phyloP scores from a whole-genome alignment of 2,329 filamentous ascomycete genomes.

The Onygenales sp. region DNA sequence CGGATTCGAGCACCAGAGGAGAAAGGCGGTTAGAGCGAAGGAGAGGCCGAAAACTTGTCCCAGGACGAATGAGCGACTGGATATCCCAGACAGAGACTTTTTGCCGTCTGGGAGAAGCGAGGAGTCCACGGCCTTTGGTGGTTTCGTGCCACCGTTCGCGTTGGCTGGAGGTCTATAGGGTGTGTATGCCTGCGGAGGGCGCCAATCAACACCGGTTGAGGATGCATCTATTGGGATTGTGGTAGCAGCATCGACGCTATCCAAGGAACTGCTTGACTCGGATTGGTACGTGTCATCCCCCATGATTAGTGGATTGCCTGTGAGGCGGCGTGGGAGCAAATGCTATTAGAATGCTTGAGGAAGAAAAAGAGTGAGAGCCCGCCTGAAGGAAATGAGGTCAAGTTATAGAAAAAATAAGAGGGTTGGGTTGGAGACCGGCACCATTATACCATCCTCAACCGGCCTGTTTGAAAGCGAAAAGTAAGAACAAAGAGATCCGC shows the following conservation, averaged over 20 bases:
- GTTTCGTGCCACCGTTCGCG: not conserved
- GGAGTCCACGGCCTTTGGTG: slow-evolving; percentile 14
- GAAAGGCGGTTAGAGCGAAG: slow-evolving; percentile 18
- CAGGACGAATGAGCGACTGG: slow-evolving; percentile 35
- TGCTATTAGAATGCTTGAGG: not conserved
- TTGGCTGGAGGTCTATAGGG: not conserved
- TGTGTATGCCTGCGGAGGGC: not conserved
- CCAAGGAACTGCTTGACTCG: not conserved
- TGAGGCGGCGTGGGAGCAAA: not conserved
- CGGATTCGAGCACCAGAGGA: slow-evolving; percentile 21
- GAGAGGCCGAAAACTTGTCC: slow-evolving; percentile 32
- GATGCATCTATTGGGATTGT: not conserved
- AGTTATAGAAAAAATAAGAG: not conserved
- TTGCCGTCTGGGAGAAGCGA: slow-evolving; percentile 28
- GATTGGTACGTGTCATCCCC: not conserved
- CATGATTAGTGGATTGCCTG: not conserved
- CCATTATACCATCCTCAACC: not conserved
- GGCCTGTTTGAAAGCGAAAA: not conserved
- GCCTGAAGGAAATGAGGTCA: too few relatives aligned
- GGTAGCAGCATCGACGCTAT: not conserved
- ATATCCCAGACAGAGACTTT: slow-evolving; percentile 36
- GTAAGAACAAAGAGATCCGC: not conserved
- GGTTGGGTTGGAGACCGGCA: not conserved
- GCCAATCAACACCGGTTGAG: not conserved
- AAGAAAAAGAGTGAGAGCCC: too few relatives aligned